These are phyloP conservation scores for Tolypocladium paradoxum DNA, from an alignment of 2,329 filamentous ascomycete genomes.

Conservation along the genomic window DNA sequence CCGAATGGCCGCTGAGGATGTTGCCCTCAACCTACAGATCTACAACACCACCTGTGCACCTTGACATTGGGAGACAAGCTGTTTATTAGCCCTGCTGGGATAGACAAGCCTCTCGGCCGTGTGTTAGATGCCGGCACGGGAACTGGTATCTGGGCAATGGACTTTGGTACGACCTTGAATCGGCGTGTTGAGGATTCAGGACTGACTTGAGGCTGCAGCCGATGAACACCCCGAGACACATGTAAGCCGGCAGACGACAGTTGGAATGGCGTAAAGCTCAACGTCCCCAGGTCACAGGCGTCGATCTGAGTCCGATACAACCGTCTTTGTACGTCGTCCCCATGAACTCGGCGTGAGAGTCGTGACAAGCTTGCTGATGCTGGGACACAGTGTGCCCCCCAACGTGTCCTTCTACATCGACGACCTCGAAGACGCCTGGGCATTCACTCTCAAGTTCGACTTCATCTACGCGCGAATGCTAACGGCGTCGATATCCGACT, in stretches of 20 bases:
- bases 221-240: slow-evolving; percentile 19
- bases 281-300: slow-evolving; percentile 20
- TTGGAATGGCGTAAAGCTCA: background rate
- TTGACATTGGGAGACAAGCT: slow-evolving; percentile 21
- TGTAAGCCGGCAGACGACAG: slow-evolving; percentile 3
- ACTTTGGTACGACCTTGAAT: slow-evolving; percentile 21
- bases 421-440: slow-evolving; percentile 30
- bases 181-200: too few species aligned
- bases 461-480: slow-evolving; percentile 30
- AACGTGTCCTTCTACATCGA: slow-evolving; percentile 39
- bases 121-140: slow-evolving; percentile 38
- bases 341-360: background rate
- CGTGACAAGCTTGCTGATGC: fast-evolving
- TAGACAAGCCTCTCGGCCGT: slow-evolving; percentile 11
- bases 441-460: slow-evolving; percentile 26
- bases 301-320: slow-evolving; percentile 33
- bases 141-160: slow-evolving; percentile 34
- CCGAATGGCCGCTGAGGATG: background rate
- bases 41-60: slow-evolving; percentile 24
- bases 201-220: slow-evolving; percentile 7
- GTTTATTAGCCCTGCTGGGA: slow-evolving; percentile 13
- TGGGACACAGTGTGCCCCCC: slow-evolving; percentile 34
- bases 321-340: slow-evolving; percentile 18
- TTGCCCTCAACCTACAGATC: slow-evolving; percentile 8
- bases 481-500: slow-evolving; percentile 22